Conservation (phyloP, 345 rosid species). For the Mallotus nudiflorus region DNA sequence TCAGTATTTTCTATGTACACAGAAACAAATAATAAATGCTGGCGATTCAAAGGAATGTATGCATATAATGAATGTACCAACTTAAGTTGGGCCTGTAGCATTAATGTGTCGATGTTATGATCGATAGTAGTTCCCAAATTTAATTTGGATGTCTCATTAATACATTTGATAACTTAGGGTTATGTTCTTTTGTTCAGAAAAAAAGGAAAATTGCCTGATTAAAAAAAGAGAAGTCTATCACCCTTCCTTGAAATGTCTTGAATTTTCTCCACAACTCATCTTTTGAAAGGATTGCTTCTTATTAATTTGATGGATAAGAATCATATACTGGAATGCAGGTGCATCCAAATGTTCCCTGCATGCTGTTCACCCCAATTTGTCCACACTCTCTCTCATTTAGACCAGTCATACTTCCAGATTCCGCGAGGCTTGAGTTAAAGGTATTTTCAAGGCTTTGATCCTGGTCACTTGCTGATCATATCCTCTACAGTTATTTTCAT, state of each 20-base stretch:
- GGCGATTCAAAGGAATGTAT: no score
- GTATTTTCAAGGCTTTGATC: slow-evolving; percentile 31
- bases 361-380: slow-evolving; percentile 96
- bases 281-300: neutral
- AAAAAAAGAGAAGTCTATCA: neutral
- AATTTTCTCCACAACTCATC: neutral
- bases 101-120: no score
- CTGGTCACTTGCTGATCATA: neutral
- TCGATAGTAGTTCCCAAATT: no score
- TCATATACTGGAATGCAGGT: slow-evolving; percentile 52
- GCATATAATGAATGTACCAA: no score
- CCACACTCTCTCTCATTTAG: slow-evolving; percentile 97
- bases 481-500: neutral
- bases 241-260: neutral
- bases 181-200: neutral
- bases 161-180: no score
- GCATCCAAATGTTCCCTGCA: slow-evolving; percentile 99
- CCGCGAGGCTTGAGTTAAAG: slow-evolving; percentile 91
- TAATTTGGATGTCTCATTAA: no score
- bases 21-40: no score
- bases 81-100: no score
- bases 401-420: slow-evolving; percentile 98
- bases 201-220: neutral
- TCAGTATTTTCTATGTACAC: no score
- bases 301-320: neutral